Base-by-base conservation (phyloP, 1,139 yeast species). In the Waltiozyma sp. region DNA sequence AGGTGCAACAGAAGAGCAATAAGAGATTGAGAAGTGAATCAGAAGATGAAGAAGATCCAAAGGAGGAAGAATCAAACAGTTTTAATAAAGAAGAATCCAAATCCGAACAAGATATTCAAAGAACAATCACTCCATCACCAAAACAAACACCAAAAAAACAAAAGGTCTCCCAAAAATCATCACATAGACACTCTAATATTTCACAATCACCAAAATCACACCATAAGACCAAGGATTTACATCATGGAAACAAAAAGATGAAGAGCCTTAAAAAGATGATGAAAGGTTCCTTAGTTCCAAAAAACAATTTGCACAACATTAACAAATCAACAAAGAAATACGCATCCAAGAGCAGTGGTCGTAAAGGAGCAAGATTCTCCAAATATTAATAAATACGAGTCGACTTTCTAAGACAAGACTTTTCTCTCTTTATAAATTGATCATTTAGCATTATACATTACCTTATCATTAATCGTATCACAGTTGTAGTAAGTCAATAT, bases 231-330 rank as follows among this genome's bases (percentile, higher is more conserved):
- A 35, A 35, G 16, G 23, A 19, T 11, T 13, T 6, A 14, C 38
- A 11, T 15, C 21, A 35, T 18, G 23, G 23, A 3, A n/a, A 19
- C 41, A 14, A 16, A 14, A 31, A 31, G 18, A 31, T 34, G 23
- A 40, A 41, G 31, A 46, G 42, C 19, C 9, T 41, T 19, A 48
- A 43, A 41, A 49, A 45, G 28, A 43, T 38, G 23, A 50, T 47
- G 40, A 35, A 47, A 9, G 44, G 44, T 1, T 43, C 53, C 1
- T 42, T 47, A 19, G 44, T 42, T 13, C 58, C 58, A 38, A 52
- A 55, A 1, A 54, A 54, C 38, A 54, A 51, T 36, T 28, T 54
- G 39, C 47, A 45, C 10, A 52, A 51, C 38, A 47, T 51, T 11
- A 36, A 38, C 10, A 49, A 46, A 33, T 48, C 49, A 41, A 37